Conservation (phyloP, 2,329 filamentous ascomycete genomes). For the Fusarium gaditjirri region DNA sequence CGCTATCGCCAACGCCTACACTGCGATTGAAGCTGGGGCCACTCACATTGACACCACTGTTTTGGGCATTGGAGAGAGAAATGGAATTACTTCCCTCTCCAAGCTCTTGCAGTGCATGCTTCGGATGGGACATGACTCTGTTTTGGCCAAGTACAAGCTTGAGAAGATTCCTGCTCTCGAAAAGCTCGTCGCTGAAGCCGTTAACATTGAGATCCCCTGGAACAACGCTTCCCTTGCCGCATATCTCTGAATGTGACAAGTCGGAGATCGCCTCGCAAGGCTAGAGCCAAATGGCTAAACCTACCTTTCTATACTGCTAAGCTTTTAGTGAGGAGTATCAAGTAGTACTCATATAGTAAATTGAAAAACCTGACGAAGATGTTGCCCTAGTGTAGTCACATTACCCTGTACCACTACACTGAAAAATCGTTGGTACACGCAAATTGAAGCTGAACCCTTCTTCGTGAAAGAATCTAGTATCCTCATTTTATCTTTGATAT, state of each 20-base stretch:
- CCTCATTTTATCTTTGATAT: no score
- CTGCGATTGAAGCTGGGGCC: constrained; percentile 87
- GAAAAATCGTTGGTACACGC: no score
- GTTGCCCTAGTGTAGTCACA: no score
- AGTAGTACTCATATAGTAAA: neutral
- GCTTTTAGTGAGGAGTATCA: neutral
- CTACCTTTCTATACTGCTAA: neutral
- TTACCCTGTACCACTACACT: neutral
- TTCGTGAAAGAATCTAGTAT: neutral
- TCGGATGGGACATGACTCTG: constrained; percentile 75
- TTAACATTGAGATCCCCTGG: constrained; percentile 23
- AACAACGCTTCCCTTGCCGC: constrained; percentile 17
- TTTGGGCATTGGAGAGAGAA: constrained; percentile 59
- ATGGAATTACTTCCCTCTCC: constrained; percentile 75
- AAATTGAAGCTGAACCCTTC: no score
- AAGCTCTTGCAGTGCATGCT: constrained; percentile 29
- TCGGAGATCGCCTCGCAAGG: neutral
- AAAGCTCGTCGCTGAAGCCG: constrained; percentile 80
- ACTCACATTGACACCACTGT: constrained; percentile 87
- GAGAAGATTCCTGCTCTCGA: constrained; percentile 90
- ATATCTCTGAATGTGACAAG: neutral
- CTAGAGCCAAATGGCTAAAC: neutral
- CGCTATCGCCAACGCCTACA: constrained; percentile 88
- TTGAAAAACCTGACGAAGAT: neutral
- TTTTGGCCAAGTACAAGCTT: constrained; percentile 88